These are phyloP conservation scores for Nitzschia palea DNA, from an alignment of 108 stramenopile genomes.

Conservation along the genomic window DNA sequence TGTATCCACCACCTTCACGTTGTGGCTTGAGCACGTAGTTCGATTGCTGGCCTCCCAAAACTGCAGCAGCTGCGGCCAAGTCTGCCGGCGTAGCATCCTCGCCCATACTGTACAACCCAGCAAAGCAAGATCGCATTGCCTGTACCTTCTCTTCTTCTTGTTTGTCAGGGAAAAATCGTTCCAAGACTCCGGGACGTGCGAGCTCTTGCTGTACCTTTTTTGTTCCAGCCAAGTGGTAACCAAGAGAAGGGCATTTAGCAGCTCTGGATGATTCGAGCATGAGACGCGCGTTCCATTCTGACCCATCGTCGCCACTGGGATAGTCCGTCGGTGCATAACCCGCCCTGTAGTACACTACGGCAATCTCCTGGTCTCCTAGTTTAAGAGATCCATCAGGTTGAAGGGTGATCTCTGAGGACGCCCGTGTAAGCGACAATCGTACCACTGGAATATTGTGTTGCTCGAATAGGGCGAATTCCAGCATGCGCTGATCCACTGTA, in stretches of 20 bases:
- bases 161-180: conserved; percentile 69
- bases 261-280: conserved; percentile 81
- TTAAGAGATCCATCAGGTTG: conserved; percentile 49
- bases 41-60: conserved; percentile 60
- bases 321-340: conserved; percentile 98
- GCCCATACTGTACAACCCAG: conserved; percentile 79
- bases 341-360: conserved; percentile 94
- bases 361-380: conserved; percentile 43
- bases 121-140: conserved; percentile 66
- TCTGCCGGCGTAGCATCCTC: conserved; percentile 66
- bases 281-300: conserved; percentile 90
- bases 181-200: conserved; percentile 81
- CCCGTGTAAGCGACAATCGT: conserved; percentile 70
- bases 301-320: conserved; percentile 67
- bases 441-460: conserved; percentile 77
- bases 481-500: conserved; percentile 92
- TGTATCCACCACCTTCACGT: conserved; percentile 99
- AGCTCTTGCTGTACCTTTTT: conserved; percentile 98
- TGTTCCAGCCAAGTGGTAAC: conserved; percentile 96
- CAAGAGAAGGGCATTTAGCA: conserved; percentile 91
- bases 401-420: conserved; percentile 31
- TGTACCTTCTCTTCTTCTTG: conserved; percentile 39
- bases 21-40: conserved; percentile 97
- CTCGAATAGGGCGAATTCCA: conserved; percentile 89
- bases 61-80: conserved; percentile 65